These are phyloP conservation scores for Nakazawaea wyomingensis DNA, from an alignment of 805 yeast species.

Conservation along the genomic window DNA sequence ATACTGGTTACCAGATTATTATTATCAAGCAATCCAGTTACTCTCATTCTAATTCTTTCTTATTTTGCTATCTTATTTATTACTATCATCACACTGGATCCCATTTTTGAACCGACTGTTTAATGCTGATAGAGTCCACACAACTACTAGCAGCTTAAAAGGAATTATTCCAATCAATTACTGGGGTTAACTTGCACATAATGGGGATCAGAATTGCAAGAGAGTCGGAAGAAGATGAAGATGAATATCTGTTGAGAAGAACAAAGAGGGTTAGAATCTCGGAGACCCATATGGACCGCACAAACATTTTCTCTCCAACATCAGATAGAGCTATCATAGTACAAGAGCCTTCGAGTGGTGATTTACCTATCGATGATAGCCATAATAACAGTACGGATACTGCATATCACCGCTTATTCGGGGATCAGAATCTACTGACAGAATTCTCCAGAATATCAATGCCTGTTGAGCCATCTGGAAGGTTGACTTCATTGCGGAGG, in stretches of 20 bases:
- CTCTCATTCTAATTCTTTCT: too few species aligned
- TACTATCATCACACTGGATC: too few species aligned
- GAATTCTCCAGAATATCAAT: background rate
- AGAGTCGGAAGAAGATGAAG: constrained; percentile 9
- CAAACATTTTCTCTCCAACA: constrained; percentile 11
- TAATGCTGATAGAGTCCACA: too few species aligned
- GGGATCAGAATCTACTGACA: background rate
- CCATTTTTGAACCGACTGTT: too few species aligned
- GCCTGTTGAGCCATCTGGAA: background rate
- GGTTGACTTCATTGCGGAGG: constrained; percentile 2
- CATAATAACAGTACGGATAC: background rate
- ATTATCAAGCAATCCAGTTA: background rate
- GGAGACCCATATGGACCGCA: constrained; percentile 10
- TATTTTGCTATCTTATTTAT: too few species aligned
- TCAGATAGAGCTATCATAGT: constrained; percentile 2
- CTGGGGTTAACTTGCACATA: background rate
- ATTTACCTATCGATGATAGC: too few species aligned
- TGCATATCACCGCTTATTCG: background rate
- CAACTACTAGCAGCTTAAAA: background rate
- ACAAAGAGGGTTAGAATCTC: constrained; percentile 16
- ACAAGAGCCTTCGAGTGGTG: too few species aligned
- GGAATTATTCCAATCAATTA: too few species aligned
- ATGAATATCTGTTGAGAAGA: constrained; percentile 1
- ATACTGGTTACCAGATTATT: too few species aligned
- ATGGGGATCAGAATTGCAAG: constrained; percentile 13